Conservation (phyloP, 2,329 filamentous ascomycete genomes). For the Neoscytalidium dimidiatum region DNA sequence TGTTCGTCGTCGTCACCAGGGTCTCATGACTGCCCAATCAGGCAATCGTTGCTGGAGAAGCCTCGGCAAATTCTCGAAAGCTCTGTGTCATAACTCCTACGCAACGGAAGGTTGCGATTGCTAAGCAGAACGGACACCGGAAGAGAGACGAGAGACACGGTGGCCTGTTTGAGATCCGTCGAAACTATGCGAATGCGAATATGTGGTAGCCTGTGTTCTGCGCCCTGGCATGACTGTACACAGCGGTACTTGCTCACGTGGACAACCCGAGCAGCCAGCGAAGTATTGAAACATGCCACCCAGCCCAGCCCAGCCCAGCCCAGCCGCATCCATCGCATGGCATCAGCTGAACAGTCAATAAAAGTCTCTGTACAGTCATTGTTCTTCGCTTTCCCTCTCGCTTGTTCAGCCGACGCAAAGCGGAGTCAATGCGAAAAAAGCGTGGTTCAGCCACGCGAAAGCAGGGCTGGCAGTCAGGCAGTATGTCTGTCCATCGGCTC, state of each 20-base stretch:
- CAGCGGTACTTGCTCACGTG: background rate
- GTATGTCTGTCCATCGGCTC: background rate
- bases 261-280: background rate
- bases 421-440: background rate
- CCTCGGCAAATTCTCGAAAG: background rate
- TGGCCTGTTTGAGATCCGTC: background rate
- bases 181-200: background rate
- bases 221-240: background rate
- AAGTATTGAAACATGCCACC: background rate
- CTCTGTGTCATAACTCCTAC: slow-evolving; percentile 1
- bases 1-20: background rate
- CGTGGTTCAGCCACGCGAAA: background rate
- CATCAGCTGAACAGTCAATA: background rate
- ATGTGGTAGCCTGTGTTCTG: background rate
- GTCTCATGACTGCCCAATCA: slow-evolving; percentile 6
- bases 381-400: background rate
- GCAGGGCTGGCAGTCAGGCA: background rate
- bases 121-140: background rate
- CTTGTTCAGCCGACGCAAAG: background rate
- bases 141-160: background rate
- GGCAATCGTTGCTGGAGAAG: background rate
- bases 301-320: background rate
- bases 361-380: background rate
- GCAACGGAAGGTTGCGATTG: background rate
- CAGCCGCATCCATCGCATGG: background rate